Base-by-base conservation (phyloP, 2,329 filamentous ascomycete species). In the Setomelanomma holmii region DNA sequence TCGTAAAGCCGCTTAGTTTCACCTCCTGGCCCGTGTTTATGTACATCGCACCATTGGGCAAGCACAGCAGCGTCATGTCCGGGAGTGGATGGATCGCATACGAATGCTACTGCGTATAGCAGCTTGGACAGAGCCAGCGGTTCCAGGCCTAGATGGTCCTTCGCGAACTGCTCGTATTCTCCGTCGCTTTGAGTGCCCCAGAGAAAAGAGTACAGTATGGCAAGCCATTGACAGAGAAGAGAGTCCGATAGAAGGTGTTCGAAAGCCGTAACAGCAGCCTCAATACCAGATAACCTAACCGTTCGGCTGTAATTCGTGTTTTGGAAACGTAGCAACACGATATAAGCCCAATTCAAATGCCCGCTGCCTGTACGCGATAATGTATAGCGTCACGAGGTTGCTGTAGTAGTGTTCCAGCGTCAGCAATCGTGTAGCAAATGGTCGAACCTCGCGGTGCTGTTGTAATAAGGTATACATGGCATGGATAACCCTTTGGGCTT, bases 141-240 rank as follows among this genome's bases (percentile, higher is more conserved):
- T 2, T 53, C 39, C 12, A 49, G 5, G 14, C 24, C 22, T 1
- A 34, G 19, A 14, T 52, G 30, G 3, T 43, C 17, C 14, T 22
- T 12, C 23, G 53, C 23, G 14, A 63, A 55, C 0, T 35, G 17
- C 5, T 52, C 22, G 41, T 51, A 61, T 1, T 49, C 35, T 3
- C 48, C 43, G 3, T 48, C 30, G 4, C 34, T 20, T 7, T 49
- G 39, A 11, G 51, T 60, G 10, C 20, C 17, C 63, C 60, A 63
- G 17, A 57, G 38, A 16, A 57, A 60, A 16, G 49, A 44, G 21
- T 47, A 60, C 1, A 62, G 16, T 8, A 56, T 53, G n/a, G 47
- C 44, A 10, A 64, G 39, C 63, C 63, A 66, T 7, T 44, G 34
- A 27, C 63, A 66, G 6, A 66, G 51, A 4, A 45, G 45, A 10